Evolutionary conservation across 2,329 filamentous ascomycete species (phyloP), one percentile per base, ranked within the genome.

Genomic region (Hypoxylon sp.): DNA sequence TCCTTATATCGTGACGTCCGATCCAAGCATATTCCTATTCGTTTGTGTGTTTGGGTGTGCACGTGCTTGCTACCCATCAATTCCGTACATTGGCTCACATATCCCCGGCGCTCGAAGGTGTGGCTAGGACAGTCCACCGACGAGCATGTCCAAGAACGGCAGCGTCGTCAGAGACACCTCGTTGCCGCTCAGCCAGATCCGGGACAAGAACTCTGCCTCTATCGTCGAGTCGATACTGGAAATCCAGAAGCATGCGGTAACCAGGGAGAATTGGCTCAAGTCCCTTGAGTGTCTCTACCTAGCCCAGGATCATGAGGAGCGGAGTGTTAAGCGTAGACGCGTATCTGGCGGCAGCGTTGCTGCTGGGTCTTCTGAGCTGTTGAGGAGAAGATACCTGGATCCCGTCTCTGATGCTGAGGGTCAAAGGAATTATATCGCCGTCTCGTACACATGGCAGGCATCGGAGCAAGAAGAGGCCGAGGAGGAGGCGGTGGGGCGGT

Each of bases 401-500:
- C 71, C 70, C 0, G 62, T 73, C 20, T 57, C 62, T 11, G 68
- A 68, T 26, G n/a, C 46, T 2, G 64, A 70, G 17, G 51, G 52
- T 11, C 68, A 63, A 1, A 64, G 68, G 32, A 66, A 73, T 17
- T 74, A 74, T 49, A 59, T 74, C 19, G 72, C 72, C 24, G 70
- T 74, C 51, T 74, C 72, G 2, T 74, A 74, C 57, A 74, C 72
- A 4, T 74, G 72, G 72, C 48, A 67, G 5, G 20, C 64, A 49
- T 72, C 72, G 5, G 60, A 70, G n/a, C 65, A 74, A 56, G 59
- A 66, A 8, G 62, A 62, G 28, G 54, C 58, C 19, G 59, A 59
- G 13, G 54, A 50, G 22, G 56, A 51, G 20, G 15, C 50, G 19
- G 50, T 59, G 56, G 63, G 68, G 17, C 54, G 66, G 19, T 74